Conservation (phyloP, 1,139 yeast genomes). For the Arxiozyma bovina region DNA sequence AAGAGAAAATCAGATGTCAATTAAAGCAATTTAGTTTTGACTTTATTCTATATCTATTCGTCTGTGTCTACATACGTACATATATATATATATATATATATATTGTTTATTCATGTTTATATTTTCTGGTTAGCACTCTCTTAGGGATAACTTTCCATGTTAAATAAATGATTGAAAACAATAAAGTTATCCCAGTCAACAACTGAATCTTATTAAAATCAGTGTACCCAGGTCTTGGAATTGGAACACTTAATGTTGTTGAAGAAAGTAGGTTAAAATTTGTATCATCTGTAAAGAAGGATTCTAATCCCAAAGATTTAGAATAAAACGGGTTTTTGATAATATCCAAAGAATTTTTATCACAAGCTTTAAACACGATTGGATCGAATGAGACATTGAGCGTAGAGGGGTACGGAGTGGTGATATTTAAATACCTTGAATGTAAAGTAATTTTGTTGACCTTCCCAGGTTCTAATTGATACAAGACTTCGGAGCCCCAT, state of each 20-base stretch:
- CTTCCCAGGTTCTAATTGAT: conserved; percentile 29
- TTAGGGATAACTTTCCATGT: conserved; percentile 24
- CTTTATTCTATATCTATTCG: too few species aligned
- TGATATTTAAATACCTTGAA: conserved; percentile 36
- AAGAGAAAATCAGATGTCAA: too few species aligned
- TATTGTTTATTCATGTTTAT: background rate
- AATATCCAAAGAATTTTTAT: conserved; percentile 24
- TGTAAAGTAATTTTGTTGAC: conserved; percentile 38
- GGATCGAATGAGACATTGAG: conserved; percentile 33
- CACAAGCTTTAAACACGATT: conserved; percentile 43
- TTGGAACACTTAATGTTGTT: conserved; percentile 19
- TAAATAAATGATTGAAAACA: conserved; percentile 31
- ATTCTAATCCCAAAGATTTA: conserved; percentile 36
- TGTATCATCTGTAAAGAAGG: conserved; percentile 39
- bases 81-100: background rate
- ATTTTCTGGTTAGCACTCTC: background rate
- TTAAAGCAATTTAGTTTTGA: too few species aligned
- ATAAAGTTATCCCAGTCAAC: conserved; percentile 29
- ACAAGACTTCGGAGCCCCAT: conserved; percentile 41
- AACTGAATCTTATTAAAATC: conserved; percentile 28
- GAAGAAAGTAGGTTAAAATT: conserved; percentile 33
- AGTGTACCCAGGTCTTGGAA: conserved; percentile 31
- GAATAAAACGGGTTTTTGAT: conserved; percentile 34
- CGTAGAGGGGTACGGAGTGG: conserved; percentile 28
- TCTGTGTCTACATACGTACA: background rate